These are phyloP conservation scores for Phytopythium helicoides DNA, from an alignment of 352 stramenopile genomes.

Conservation along the genomic window DNA sequence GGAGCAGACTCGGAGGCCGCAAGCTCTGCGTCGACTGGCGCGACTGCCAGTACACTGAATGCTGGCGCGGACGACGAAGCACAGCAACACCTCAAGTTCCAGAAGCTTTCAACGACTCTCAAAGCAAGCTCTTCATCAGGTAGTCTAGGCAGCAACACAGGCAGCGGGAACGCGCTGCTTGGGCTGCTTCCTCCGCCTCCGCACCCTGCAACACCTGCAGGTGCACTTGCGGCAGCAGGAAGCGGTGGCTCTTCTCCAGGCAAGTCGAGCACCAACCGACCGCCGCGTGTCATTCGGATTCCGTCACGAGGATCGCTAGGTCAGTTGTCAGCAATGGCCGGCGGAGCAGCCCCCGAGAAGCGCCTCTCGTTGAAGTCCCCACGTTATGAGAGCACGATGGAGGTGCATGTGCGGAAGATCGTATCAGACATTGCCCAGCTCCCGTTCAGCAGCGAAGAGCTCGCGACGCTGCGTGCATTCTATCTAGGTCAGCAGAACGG, in stretches of 20 bases:
- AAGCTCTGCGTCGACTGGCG: conserved; percentile 7
- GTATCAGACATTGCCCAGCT: conserved; percentile 57
- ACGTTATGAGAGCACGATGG: conserved; percentile 71
- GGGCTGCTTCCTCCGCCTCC: conserved; percentile 33
- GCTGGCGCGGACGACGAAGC: conserved; percentile 16
- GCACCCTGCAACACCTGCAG: conserved; percentile 19
- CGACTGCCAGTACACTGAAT: not conserved
- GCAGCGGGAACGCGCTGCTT: conserved; percentile 36
- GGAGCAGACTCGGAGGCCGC: conserved; percentile 4
- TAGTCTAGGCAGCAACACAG: conserved; percentile 33
- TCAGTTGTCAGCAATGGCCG: conserved; percentile 21
- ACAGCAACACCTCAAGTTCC: conserved; percentile 43
- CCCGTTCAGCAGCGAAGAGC: conserved; percentile 70
- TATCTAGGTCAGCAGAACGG: conserved; percentile 33
- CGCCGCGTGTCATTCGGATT: conserved; percentile 39
- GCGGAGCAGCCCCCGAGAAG: conserved; percentile 32
- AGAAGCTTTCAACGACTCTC: conserved; percentile 42
- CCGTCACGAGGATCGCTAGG: conserved; percentile 40
- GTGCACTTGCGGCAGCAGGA: conserved; percentile 13
- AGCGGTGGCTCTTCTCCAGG: conserved; percentile 20
- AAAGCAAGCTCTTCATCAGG: conserved; percentile 47
- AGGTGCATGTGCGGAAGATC: conserved; percentile 67
- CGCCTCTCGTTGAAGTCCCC: conserved; percentile 63
- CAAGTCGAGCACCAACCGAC: conserved; percentile 38
- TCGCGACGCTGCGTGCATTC: conserved; percentile 50